Evolutionary conservation across 148 eudicot genomes (phyloP).

Genomic region (Suaeda aralocaspica): DNA sequence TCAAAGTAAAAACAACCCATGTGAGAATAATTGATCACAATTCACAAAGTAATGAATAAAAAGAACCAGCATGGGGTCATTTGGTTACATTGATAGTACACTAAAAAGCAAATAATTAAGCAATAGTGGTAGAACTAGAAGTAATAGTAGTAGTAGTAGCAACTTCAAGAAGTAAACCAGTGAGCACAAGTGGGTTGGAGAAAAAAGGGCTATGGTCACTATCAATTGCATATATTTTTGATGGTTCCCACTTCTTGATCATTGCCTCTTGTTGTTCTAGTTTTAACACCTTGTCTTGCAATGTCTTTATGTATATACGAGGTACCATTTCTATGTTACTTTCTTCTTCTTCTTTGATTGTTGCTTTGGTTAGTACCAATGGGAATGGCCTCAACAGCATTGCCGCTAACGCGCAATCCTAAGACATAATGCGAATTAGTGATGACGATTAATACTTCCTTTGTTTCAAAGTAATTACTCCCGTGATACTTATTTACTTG

Average conservation of each 20-base stretch:
- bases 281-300: conserved; percentile 48
- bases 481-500: too few species aligned
- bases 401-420: conserved; percentile 61
- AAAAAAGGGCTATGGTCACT: conserved; percentile 76
- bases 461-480: too few species aligned
- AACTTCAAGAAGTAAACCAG: conserved; percentile 54
- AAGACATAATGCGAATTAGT: too few species aligned
- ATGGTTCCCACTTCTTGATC: conserved; percentile 70
- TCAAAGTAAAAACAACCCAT: conserved; percentile 17
- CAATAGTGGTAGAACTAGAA: background rate
- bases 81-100: background rate
- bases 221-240: conserved; percentile 51
- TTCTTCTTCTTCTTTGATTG: conserved; percentile 26
- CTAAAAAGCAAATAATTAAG: background rate
- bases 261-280: conserved; percentile 65
- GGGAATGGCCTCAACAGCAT: conserved; percentile 79
- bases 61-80: background rate
- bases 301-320: conserved; percentile 58
- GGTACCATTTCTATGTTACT: conserved; percentile 36
- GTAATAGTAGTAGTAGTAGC: conserved; percentile 22
- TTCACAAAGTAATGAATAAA: conserved; percentile 10
- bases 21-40: conserved; percentile 25
- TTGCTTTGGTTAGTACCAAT: conserved; percentile 35
- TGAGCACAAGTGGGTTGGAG: conserved; percentile 55
- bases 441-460: too few species aligned